phyloP scores from a whole-genome alignment of 805 yeast genomes.

The Lipomyces orientalis region DNA sequence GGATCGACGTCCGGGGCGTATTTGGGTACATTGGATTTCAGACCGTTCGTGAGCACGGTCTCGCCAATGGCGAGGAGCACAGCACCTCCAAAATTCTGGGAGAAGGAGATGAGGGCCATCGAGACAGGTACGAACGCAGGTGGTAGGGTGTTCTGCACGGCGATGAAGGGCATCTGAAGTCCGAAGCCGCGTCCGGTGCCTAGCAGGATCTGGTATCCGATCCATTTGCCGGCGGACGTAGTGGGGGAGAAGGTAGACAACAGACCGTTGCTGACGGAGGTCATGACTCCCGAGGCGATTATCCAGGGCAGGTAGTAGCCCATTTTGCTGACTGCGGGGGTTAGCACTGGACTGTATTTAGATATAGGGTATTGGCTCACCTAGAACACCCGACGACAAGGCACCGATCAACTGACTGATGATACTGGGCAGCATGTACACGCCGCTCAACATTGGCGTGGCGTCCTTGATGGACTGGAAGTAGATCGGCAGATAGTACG shows the following conservation, averaged over 20 bases:
- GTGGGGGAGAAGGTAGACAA: slow-evolving; percentile 50
- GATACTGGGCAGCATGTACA: too few relatives aligned
- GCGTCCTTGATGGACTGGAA: not conserved
- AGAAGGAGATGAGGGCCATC: slow-evolving; percentile 11
- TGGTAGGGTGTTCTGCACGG: slow-evolving; percentile 16
- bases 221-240: slow-evolving; percentile 47
- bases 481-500: slow-evolving; percentile 1
- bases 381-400: too few relatives aligned
- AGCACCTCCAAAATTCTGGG: slow-evolving; percentile 18
- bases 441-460: too few relatives aligned
- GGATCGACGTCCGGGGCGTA: not conserved
- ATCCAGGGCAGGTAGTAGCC: too few relatives aligned
- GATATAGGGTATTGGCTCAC: too few relatives aligned
- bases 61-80: slow-evolving; percentile 15
- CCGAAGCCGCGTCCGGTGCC: slow-evolving; percentile 53
- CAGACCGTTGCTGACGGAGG: too few relatives aligned
- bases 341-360: too few relatives aligned
- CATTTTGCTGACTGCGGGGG: too few relatives aligned
- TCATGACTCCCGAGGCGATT: too few relatives aligned
- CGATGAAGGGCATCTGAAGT: slow-evolving; percentile 42
- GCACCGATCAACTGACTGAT: too few relatives aligned
- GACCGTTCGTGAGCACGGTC: slow-evolving; percentile 8
- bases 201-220: slow-evolving; percentile 54
- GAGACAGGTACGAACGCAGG: slow-evolving; percentile 14
- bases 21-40: not conserved